Base-by-base conservation (phyloP, 2,329 filamentous ascomycete species). In the Aspergillus cejpii region DNA sequence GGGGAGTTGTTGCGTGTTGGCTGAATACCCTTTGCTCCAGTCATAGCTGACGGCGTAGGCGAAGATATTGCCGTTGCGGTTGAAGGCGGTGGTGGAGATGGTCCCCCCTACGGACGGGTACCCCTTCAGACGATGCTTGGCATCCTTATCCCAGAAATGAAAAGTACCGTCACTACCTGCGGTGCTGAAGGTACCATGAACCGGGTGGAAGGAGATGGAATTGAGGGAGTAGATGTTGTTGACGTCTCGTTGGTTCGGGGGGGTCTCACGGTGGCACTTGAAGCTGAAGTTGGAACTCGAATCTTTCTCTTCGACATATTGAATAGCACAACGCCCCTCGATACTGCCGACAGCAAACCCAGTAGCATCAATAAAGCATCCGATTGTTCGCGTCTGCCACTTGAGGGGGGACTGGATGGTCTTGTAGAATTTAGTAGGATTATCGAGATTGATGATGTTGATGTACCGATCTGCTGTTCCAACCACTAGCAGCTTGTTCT, bases 301-400 rank as follows among this genome's bases (percentile, higher is more conserved):
- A 64, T 98, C 89, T 69, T 96, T 96, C 34, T 98, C 92, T 60
- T 98, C 91, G 27, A 96, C 88, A 60, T 98, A 97, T 65, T 98
- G 92, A 52, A 98, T 98, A 1, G 92, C 92, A 66, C 92, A 98
- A 44, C 92, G 85, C 23, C 92, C 92, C 67, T 98, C 92, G 59
- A 98, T 95, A 63, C 87, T 94, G 43, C 92, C 92, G 40, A 98
- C 87, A 1, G 92, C 92, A 62, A 94, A 98, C 5, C 92, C 92
- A 0, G 82, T 83, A 5, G 88, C 85, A 64, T 98, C 91, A 11
- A 84, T 82, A 66, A 98, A 98, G 74, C 91, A 97, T 72, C 85
- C 92, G 41, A 97, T 87, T 10, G 94, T 88, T 47, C 91, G 78
- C 1, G 92, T 98, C 76, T 98, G 92, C 88, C 90, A 98, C 73